A percentile compares a stretch with the other conserved stretches of the same genome.
Conservation (phyloP, 2,329 filamentous ascomycete species). For the Thielaviopsis musarum region DNA sequence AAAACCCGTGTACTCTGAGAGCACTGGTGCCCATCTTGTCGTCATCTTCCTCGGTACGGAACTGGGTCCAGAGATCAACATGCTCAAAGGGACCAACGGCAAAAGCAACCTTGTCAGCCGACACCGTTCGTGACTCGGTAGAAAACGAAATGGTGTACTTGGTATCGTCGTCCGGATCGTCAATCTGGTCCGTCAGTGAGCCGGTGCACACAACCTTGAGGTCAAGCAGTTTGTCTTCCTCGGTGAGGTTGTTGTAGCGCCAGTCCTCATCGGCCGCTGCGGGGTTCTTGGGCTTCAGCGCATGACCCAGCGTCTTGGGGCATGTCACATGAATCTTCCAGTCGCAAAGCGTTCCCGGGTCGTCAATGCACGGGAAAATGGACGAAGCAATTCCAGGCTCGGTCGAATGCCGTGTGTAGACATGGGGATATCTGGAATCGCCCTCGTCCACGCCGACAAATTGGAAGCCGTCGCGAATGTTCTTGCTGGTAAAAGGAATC, state of each 20-base stretch:
- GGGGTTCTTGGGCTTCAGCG: conserved; percentile 25
- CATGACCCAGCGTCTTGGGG: conserved; percentile 73
- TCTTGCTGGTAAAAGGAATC: conserved; percentile 62
- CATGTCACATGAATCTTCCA: conserved; percentile 84
- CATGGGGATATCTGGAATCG: conserved; percentile 74
- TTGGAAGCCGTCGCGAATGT: conserved; percentile 72
- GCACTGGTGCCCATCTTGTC: conserved; percentile 79
- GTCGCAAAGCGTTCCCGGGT: conserved; percentile 59
- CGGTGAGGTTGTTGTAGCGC: conserved; percentile 26
- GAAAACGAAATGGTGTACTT: conserved; percentile 83
- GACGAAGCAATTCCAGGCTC: conserved; percentile 67
- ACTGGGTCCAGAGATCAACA: conserved; percentile 70
- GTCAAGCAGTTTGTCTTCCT: conserved; percentile 76
- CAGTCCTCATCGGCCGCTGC: conserved; percentile 20
- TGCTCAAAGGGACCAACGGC: conserved; percentile 90
- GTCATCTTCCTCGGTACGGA: conserved; percentile 78
- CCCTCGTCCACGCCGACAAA: conserved; percentile 74
- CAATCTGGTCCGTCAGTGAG: conserved; percentile 66
- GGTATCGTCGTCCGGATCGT: conserved; percentile 57
- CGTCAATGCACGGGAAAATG: conserved; percentile 87
- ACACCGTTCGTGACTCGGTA: conserved; percentile 49
- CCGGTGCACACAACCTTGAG: conserved; percentile 86
- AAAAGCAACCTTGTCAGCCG: conserved; percentile 83
- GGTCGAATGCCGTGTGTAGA: conserved; percentile 70
- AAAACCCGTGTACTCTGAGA: conserved; percentile 80